Conservation (phyloP, 1,284 basidiomycete genomes). For the Rhodotorula sp. region DNA sequence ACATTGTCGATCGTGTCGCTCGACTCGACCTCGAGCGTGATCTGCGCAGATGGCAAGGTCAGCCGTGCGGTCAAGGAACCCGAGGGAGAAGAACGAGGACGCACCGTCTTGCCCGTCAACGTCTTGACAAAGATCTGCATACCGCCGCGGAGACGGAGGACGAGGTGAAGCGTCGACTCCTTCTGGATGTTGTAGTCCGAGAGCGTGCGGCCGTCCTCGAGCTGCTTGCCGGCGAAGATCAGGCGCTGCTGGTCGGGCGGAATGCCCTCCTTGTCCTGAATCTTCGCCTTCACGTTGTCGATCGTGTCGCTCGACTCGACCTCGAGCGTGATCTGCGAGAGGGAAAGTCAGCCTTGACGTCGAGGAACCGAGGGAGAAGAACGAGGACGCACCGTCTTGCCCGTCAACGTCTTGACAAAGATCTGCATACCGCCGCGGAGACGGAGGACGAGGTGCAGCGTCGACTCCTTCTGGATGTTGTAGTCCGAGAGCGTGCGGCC, state of each 20-base stretch:
- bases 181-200: constrained; percentile 99
- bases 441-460: constrained; percentile 88
- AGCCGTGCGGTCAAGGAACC: neutral
- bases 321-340: constrained; percentile 58
- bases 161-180: constrained; percentile 95
- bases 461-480: constrained; percentile 52
- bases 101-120: constrained; percentile 49
- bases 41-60: constrained; percentile 49
- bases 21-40: constrained; percentile 87
- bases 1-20: constrained; percentile 75
- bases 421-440: constrained; percentile 71
- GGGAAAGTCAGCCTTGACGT: neutral
- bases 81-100: neutral
- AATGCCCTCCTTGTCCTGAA: constrained; percentile 50
- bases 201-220: constrained; percentile 92
- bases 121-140: constrained; percentile 92
- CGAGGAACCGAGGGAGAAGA: neutral
- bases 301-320: constrained; percentile 63
- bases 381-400: neutral
- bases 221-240: constrained; percentile 90
- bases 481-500: constrained; percentile 55
- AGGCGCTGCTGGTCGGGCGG: constrained; percentile 92
- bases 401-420: constrained; percentile 56
- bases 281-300: constrained; percentile 58
- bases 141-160: constrained; percentile 94